Conservation (phyloP, 1,139 yeast genomes). For the Saccharomyces pastorianus region DNA sequence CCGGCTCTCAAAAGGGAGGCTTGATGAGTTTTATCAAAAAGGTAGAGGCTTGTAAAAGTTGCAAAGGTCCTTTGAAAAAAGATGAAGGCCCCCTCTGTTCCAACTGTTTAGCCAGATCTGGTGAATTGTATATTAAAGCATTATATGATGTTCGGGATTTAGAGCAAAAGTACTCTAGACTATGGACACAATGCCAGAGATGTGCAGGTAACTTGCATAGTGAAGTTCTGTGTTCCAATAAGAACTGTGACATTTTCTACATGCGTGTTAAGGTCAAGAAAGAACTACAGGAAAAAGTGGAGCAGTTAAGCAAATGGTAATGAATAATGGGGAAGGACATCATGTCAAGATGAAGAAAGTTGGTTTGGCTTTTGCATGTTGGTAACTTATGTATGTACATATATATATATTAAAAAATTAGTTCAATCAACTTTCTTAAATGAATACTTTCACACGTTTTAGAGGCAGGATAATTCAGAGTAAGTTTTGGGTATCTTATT, state of each 20-base stretch:
- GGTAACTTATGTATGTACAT: neutral
- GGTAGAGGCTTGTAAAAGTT: conserved; percentile 79
- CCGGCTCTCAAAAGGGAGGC: conserved; percentile 58
- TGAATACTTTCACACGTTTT: conserved; percentile 1
- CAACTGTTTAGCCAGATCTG: conserved; percentile 68
- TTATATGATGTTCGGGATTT: conserved; percentile 70
- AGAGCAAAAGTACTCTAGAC: conserved; percentile 73
- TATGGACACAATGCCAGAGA: conserved; percentile 98
- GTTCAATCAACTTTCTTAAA: neutral
- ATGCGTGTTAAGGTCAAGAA: conserved; percentile 95
- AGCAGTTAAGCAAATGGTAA: conserved; percentile 59
- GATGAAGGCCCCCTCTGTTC: conserved; percentile 76
- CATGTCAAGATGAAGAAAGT: neutral
- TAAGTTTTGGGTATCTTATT: conserved; percentile 28
- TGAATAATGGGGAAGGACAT: neutral
- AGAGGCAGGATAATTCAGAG: conserved; percentile 25
- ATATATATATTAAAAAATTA: neutral
- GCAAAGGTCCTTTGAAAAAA: conserved; percentile 70
- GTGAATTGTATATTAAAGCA: conserved; percentile 70
- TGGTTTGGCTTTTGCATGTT: neutral
- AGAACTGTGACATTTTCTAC: conserved; percentile 94
- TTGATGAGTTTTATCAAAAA: conserved; percentile 87
- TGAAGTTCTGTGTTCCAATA: conserved; percentile 89
- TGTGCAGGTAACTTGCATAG: conserved; percentile 95
- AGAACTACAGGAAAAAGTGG: conserved; percentile 62